phyloP scores from a whole-genome alignment of 2,329 filamentous ascomycete genomes.

The Aureobasidium lini region DNA sequence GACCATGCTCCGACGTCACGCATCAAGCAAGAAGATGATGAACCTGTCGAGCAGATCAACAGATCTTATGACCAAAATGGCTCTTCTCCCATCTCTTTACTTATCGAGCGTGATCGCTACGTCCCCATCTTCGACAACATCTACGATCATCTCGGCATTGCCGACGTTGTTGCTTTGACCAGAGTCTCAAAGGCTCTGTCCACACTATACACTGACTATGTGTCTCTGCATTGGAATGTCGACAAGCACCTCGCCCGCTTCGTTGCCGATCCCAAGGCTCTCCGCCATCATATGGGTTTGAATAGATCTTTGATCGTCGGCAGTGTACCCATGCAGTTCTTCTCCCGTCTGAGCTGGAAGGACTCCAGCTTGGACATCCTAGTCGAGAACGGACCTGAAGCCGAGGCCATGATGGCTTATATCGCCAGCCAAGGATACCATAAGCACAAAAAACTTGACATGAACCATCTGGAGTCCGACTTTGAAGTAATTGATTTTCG shows the following conservation, averaged over 20 bases:
- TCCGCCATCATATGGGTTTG: background rate
- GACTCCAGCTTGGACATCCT: too few species aligned
- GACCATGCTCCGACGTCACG: background rate
- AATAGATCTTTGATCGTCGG: background rate
- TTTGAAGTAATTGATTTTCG: too few species aligned
- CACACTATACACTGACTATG: background rate
- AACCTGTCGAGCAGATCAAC: background rate
- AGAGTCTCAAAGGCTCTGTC: background rate
- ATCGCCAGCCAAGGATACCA: slow-evolving; percentile 26
- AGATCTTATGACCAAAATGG: background rate
- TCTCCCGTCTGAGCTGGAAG: too few species aligned
- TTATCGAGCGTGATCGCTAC: background rate
- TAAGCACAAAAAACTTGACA: too few species aligned
- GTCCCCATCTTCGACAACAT: background rate
- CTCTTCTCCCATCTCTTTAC: background rate
- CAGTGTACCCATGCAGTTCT: background rate
- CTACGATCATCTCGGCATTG: background rate
- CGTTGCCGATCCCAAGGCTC: background rate
- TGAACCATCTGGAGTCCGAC: too few species aligned
- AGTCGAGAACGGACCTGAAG: too few species aligned
- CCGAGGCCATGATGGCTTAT: background rate
- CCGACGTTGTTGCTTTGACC: background rate
- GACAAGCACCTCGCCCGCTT: background rate
- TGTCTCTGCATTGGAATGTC: background rate
- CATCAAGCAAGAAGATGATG: background rate